Conservation (phyloP, 2,329 filamentous ascomycete genomes). For the Phaeophleospora eucalypticola region DNA sequence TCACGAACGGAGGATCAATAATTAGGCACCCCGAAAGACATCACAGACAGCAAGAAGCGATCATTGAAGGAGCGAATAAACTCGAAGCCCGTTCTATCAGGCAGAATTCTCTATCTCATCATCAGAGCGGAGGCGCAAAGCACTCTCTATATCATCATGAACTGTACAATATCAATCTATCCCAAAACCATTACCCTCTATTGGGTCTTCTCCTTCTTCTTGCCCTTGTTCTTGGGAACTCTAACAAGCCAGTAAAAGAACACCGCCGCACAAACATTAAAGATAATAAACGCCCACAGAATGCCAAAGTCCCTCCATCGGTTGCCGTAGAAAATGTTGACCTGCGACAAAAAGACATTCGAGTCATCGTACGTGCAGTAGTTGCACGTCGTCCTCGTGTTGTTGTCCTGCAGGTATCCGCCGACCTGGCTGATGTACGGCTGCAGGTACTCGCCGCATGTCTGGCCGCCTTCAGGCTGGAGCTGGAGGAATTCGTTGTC, state of each 20-base stretch:
- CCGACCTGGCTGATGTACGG: slow-evolving; percentile 29
- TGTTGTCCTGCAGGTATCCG: slow-evolving; percentile 37
- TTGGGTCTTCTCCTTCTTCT: slow-evolving; percentile 42
- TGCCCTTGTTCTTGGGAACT: slow-evolving; percentile 49
- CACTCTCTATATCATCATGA: too few species aligned
- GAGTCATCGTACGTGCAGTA: slow-evolving; percentile 42
- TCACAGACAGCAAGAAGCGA: too few species aligned
- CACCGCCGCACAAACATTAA: slow-evolving; percentile 49
- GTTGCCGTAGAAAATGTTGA: slow-evolving; percentile 43
- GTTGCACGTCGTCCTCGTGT: slow-evolving; percentile 34
- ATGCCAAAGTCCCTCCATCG: slow-evolving; percentile 54
- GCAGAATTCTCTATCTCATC: too few species aligned
- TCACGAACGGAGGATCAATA: too few species aligned
- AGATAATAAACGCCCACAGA: slow-evolving; percentile 50
- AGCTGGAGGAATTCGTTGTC: slow-evolving; percentile 67
- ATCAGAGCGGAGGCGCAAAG: too few species aligned
- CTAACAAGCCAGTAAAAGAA: slow-evolving; percentile 52
- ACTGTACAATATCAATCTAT: too few species aligned
- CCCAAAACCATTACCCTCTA: too few species aligned
- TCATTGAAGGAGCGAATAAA: too few species aligned
- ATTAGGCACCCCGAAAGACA: too few species aligned
- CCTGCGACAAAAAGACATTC: slow-evolving; percentile 39
- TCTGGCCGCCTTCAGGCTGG: slow-evolving; percentile 51
- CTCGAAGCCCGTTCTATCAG: too few species aligned
- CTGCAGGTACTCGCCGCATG: slow-evolving; percentile 38